Evolutionary conservation across 192 early-diverging fungal genomes (phyloP), one percentile per base, ranked within the genome.

Genomic region (Coemansia sp.): DNA sequence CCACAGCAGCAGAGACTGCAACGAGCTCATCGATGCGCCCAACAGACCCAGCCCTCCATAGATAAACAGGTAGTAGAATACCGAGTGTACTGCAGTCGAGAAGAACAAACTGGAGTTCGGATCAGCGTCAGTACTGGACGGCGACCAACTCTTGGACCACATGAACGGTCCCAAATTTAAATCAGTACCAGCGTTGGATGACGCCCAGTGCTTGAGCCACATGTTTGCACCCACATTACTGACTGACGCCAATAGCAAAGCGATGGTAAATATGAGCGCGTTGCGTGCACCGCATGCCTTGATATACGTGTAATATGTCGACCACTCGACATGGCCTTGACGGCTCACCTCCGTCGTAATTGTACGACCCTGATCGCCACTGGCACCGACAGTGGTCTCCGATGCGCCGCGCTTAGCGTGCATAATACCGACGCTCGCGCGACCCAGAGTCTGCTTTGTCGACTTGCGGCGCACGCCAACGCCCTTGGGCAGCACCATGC

Each of bases 1-100:
- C 89, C 92, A 96, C 25, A 92, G 87, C 59, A 91, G 76, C 47
- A 95, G 76, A 10, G 87, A 85, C 74, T 95, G 93, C 46, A 91
- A 80, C 48, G 93, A 82, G 25, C 89, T 83, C 65, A 88, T 82
- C 14, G 88, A 50, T 4, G 90, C 83, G 47, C 88, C 92, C 2
- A 87, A 57, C 36, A 93, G 62, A 4, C 94, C 96, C 4, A 96
- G 74, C 1, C 68, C 76, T 2, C 92, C 94, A 69, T 98, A 98
- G 51, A 94, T 86, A 12, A 81, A 68, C 21, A 98, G 79, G 57
- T 93, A 81, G 66, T 69, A 81, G 51, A 89, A 26, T 79, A 85
- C 70, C 78, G 72, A 47, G 87, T 81, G 62, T n/a, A n/a, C 23
- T 2, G 17, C 46, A 14, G 69, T 17, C 10, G 51, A 54, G 4